Evolutionary conservation across 345 rosid genomes (phyloP), one percentile per base, ranked within the genome.

Genomic region (Syzygium grande): DNA sequence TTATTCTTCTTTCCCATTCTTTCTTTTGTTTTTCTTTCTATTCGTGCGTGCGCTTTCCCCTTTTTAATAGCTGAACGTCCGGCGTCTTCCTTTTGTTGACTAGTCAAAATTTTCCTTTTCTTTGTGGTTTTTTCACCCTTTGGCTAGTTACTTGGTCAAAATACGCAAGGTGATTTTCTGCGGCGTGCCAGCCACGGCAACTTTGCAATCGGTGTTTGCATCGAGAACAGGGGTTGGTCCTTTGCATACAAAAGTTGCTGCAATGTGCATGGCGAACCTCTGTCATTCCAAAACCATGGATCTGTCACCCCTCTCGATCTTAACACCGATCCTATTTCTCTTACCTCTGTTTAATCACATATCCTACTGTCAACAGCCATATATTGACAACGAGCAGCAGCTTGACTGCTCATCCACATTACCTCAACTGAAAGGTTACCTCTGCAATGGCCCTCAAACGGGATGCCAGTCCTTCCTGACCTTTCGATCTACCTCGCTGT

Each of bases 401-500:
- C 83, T 68, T 13, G 6, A 54, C 21, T 90, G 92, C 85, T 0
- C 3, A 0, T 3, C 38, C 2, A 56, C 12, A 38, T 21, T 52
- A 54, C 4, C 89, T 29, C 25, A 55, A 46, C n/a, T 88, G n/a
- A 89, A 51, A 86, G 92, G 92, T 4, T 91, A 90, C 86, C 17
- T 55, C 25, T 90, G 93, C 85, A 87, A 85, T 83, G 91, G 86
- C 11, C 87, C 86, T 87, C 87, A 77, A 68, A 52, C 51, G 8
- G 79, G 84, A 51, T 92, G 94, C 83, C 87, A 49, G 19, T 88
- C 94, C 52, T 91, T 89, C 29, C 12, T 89, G 46, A 83, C 91
- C 27, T 92, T 89, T 61, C 85, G 83, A 1, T 87, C 91, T 29
- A 27, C 2, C 7, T 87, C 84, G 0, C 90, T 84, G 10, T 88